Conservation (phyloP, 805 yeast genomes). For the Metschnikowia cerradonensis region DNA sequence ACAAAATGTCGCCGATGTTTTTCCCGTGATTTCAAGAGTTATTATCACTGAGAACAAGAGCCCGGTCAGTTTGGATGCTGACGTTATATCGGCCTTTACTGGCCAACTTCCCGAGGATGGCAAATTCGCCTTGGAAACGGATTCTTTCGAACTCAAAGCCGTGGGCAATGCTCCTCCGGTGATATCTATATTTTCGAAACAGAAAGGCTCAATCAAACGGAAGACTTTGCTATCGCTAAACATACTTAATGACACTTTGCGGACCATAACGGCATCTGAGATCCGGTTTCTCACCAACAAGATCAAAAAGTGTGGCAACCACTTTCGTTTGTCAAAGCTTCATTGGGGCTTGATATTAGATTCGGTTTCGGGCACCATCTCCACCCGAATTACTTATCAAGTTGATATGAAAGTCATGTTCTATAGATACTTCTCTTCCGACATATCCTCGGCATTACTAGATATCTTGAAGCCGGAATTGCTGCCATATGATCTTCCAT, state of each 20-base stretch:
- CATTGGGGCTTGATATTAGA: conserved; percentile 6
- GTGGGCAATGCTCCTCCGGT: conserved; percentile 7
- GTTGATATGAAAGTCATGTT: conserved; percentile 11
- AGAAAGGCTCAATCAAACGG: conserved; percentile 7
- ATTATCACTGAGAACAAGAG: conserved; percentile 1
- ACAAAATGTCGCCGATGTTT: neutral
- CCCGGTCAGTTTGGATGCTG: neutral
- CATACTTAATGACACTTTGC: conserved; percentile 4
- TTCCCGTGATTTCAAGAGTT: conserved; percentile 1
- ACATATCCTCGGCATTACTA: conserved; percentile 11
- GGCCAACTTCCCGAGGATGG: neutral
- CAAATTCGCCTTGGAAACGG: conserved; percentile 5
- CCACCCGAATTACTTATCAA: conserved; percentile 5
- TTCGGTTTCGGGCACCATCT: conserved; percentile 5
- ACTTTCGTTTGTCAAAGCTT: conserved; percentile 8
- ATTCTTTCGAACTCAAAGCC: conserved; percentile 11
- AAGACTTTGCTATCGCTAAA: conserved; percentile 14
- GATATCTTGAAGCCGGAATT: conserved; percentile 1
- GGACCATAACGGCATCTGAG: conserved; percentile 9
- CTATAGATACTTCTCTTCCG: conserved; percentile 18
- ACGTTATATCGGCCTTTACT: neutral
- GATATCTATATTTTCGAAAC: conserved; percentile 7
- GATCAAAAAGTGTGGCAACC: conserved; percentile 13
- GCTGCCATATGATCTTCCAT: neutral
- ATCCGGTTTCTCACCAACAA: conserved; percentile 12